phyloP scores from a whole-genome alignment of 1,139 yeast species.

The Magnusiomyces tetraspermus region DNA sequence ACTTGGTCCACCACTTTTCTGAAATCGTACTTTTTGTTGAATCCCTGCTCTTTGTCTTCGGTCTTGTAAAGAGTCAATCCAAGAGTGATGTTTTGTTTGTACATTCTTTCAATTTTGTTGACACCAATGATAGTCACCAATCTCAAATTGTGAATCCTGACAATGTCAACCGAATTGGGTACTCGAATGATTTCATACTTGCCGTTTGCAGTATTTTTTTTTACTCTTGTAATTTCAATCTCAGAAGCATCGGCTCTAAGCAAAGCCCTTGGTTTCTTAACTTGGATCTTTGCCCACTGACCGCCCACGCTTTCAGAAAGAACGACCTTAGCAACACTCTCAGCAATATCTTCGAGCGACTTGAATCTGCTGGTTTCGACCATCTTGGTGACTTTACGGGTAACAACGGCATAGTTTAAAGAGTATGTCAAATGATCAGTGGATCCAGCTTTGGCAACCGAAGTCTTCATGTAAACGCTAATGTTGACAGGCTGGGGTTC shows the following conservation, averaged over 20 bases:
- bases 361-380: conserved; percentile 40
- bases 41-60: conserved; percentile 19
- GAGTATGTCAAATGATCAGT: conserved; percentile 75
- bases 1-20: conserved; percentile 28
- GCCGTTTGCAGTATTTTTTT: conserved; percentile 12
- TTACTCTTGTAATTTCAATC: conserved; percentile 34
- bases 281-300: conserved; percentile 38
- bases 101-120: conserved; percentile 76
- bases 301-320: conserved; percentile 47
- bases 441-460: conserved; percentile 58
- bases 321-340: conserved; percentile 41
- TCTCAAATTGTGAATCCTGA: conserved; percentile 45
- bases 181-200: conserved; percentile 35
- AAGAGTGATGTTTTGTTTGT: conserved; percentile 64
- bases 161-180: conserved; percentile 32
- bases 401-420: conserved; percentile 77
- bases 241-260: conserved; percentile 47
- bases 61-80: conserved; percentile 40
- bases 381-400: conserved; percentile 49
- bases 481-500: conserved; percentile 61
- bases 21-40: conserved; percentile 26
- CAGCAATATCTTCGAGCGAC: conserved; percentile 55
- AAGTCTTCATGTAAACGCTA: conserved; percentile 53
- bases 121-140: conserved; percentile 79
- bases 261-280: conserved; percentile 45